Percentiles rank a stretch among this genome's conserved stretches.
Evolutionary conservation across 169 alveolate genomes (phyloP).

Genomic region (Cryptosporidium andersoni): DNA sequence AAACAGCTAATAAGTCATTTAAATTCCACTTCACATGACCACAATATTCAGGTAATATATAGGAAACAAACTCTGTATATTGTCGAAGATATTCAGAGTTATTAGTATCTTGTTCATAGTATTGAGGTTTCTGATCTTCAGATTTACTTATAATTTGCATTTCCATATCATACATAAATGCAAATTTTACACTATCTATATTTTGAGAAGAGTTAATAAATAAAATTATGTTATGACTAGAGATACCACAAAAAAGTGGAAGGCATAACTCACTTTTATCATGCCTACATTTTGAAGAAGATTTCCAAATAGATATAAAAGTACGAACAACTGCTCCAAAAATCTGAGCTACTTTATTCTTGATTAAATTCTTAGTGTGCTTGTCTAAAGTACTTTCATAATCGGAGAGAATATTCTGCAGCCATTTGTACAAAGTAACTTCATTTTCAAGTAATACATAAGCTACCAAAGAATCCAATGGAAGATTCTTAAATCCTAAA

Average conservation of each 20-base stretch:
- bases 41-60: too few relatives aligned
- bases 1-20: too few relatives aligned
- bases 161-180: conserved; percentile 24
- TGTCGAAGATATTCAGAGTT: background rate
- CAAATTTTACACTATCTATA: conserved; percentile 20
- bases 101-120: background rate
- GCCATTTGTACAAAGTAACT: conserved; percentile 30
- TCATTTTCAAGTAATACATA: background rate
- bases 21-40: too few relatives aligned
- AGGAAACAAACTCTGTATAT: too few relatives aligned
- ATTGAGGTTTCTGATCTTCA: background rate
- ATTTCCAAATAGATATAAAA: conserved; percentile 34
- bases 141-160: background rate
- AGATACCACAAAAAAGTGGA: conserved; percentile 63
- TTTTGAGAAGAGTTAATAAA: background rate
- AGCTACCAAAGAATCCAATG: background rate
- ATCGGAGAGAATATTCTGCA: background rate
- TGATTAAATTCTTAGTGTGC: background rate
- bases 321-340: conserved; percentile 1
- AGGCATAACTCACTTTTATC: conserved; percentile 12
- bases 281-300: conserved; percentile 32
- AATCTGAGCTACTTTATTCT: background rate
- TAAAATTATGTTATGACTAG: conserved; percentile 37
- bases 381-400: background rate
- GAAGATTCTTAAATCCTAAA: conserved; percentile 1